These are phyloP conservation scores for Fraxinus ornus DNA, from an alignment of 305 asterid genomes.

Conservation along the genomic window DNA sequence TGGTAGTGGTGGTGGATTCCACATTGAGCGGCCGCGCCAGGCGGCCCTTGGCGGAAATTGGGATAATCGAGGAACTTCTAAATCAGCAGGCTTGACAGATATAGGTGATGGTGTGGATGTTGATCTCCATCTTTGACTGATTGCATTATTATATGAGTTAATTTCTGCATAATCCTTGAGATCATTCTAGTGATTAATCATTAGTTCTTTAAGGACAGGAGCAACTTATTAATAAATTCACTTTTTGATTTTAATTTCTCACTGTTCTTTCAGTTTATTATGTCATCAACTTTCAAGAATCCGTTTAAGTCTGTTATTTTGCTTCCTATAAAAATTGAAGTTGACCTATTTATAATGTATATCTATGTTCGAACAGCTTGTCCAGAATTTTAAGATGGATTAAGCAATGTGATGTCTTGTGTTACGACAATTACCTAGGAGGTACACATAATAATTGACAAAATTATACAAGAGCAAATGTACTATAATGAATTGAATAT, in stretches of 20 bases:
- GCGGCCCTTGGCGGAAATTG: neutral
- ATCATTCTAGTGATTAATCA: neutral
- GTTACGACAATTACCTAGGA: neutral
- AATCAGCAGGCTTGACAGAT: neutral
- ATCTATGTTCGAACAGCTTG: neutral
- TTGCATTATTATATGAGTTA: neutral
- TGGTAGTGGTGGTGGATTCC: neutral
- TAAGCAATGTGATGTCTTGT: neutral
- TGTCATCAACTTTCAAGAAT: neutral
- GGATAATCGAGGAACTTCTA: neutral
- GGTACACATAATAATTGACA: neutral
- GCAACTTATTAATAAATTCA: neutral
- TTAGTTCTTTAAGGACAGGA: neutral
- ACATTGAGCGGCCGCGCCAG: conserved; percentile 6
- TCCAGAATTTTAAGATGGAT: neutral
- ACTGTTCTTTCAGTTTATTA: neutral
- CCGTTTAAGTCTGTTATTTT: neutral
- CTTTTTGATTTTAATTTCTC: neutral
- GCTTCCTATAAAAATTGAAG: neutral
- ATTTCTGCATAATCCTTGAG: neutral
- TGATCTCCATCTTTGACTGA: neutral
- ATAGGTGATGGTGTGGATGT: neutral
- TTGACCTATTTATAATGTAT: neutral
- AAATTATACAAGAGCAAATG: neutral
- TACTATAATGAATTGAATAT: neutral